These are phyloP conservation scores for Monosporascus sp. DNA, from an alignment of 2,329 filamentous ascomycete species.

Conservation along the genomic window DNA sequence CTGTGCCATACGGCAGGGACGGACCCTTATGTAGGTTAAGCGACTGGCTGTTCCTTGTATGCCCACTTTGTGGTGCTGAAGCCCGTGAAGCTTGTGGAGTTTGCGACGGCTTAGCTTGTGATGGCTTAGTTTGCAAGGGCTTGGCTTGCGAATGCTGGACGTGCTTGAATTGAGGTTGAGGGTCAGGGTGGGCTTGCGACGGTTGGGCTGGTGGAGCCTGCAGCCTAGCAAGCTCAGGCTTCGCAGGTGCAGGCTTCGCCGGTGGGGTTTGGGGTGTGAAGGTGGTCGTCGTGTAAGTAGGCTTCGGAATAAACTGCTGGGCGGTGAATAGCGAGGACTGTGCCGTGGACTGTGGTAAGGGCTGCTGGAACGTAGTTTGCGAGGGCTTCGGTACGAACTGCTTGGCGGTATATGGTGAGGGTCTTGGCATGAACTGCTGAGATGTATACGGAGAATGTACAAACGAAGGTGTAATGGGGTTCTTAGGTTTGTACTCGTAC, in stretches of 20 bases:
- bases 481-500: constrained; percentile 29
- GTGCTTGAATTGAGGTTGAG: background rate
- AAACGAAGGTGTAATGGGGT: constrained; percentile 17
- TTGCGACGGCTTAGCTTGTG: too few species aligned
- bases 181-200: background rate
- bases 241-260: constrained; percentile 10
- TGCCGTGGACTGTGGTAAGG: constrained; percentile 7
- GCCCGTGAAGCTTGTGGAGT: constrained; percentile 4
- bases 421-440: constrained; percentile 30
- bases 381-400: constrained; percentile 13
- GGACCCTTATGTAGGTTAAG: constrained; percentile 19
- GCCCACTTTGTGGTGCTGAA: constrained; percentile 12
- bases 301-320: constrained; percentile 12
- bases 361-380: constrained; percentile 10
- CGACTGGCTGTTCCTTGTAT: constrained; percentile 22
- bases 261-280: background rate
- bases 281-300: constrained; percentile 1
- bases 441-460: constrained; percentile 24
- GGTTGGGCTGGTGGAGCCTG: background rate
- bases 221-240: background rate
- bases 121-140: background rate
- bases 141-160: background rate
- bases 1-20: constrained; percentile 22
- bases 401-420: constrained; percentile 16
- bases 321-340: constrained; percentile 3